phyloP scores from a whole-genome alignment of 495 filamentous ascomycete species.

The Stereocaulon alpinum region DNA sequence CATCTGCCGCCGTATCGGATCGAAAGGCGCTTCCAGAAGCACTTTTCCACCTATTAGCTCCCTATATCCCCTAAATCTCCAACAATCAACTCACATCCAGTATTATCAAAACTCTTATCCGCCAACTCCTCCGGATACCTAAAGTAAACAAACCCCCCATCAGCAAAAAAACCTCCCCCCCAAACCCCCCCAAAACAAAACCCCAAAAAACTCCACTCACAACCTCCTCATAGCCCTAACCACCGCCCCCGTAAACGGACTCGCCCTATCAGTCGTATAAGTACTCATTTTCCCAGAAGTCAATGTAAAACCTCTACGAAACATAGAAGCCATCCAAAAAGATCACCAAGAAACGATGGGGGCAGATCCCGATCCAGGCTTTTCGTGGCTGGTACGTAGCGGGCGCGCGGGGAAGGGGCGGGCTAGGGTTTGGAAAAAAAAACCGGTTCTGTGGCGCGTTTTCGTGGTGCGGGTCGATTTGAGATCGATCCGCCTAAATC shows the following conservation, averaged over 20 bases:
- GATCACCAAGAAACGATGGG: too few relatives aligned
- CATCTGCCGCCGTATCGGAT: slow-evolving; percentile 43
- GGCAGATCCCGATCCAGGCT: too few relatives aligned
- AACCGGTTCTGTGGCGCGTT: too few relatives aligned
- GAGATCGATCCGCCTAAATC: too few relatives aligned
- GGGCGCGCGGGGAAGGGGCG: too few relatives aligned
- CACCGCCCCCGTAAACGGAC: slow-evolving; percentile 66
- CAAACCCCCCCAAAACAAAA: background rate
- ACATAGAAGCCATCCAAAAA: slow-evolving; percentile 6
- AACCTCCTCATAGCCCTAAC: slow-evolving; percentile 71
- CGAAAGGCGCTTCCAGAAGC: slow-evolving; percentile 65
- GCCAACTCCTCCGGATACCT: slow-evolving; percentile 86
- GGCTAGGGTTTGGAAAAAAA: too few relatives aligned
- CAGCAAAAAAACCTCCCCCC: background rate
- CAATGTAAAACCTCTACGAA: slow-evolving; percentile 15
- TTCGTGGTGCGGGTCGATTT: too few relatives aligned
- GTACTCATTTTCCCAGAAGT: slow-evolving; percentile 21
- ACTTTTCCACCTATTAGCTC: slow-evolving; percentile 34
- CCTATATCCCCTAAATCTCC: background rate
- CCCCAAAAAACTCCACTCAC: slow-evolving; percentile 41
- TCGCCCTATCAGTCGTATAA: slow-evolving; percentile 32
- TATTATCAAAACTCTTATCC: slow-evolving; percentile 90
- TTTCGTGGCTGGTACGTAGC: too few relatives aligned
- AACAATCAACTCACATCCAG: slow-evolving; percentile 53
- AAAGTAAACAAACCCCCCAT: slow-evolving; percentile 13